phyloP scores from a whole-genome alignment of 345 rosid species.

The Brassica incana region DNA sequence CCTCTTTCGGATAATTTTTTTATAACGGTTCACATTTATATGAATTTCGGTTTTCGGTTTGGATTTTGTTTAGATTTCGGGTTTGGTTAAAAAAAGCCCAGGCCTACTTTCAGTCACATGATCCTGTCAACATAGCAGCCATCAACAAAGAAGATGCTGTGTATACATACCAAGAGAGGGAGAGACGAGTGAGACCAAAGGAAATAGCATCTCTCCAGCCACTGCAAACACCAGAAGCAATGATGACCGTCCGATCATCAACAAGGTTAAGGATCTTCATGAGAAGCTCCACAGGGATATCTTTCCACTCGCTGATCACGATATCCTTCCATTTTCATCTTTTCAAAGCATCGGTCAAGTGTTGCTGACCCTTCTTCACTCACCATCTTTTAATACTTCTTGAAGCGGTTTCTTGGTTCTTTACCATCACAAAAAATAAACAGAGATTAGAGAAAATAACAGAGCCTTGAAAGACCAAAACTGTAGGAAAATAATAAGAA shows the following conservation, averaged over 20 bases:
- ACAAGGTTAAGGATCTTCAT: constrained; percentile 70
- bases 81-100: not conserved
- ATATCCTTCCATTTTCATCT: constrained; percentile 55
- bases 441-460: not conserved
- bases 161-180: constrained; percentile 66
- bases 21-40: not conserved
- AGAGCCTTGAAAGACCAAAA: not conserved
- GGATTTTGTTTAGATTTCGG: not conserved
- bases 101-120: not conserved
- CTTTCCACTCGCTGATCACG: constrained; percentile 72
- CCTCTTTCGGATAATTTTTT: not conserved
- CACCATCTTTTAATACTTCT: not conserved
- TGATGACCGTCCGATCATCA: constrained; percentile 66
- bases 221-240: constrained; percentile 83
- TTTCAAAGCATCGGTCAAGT: constrained; percentile 59
- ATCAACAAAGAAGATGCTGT: constrained; percentile 15
- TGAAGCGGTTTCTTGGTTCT: not conserved
- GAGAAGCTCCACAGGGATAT: constrained; percentile 83
- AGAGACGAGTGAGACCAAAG: constrained; percentile 74
- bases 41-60: not conserved
- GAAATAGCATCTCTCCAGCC: constrained; percentile 92
- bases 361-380: not conserved
- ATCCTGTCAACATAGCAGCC: not conserved
- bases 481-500: not conserved
- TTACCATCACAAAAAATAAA: not conserved